Percentiles rank a stretch among this genome's conserved stretches.
Evolutionary conservation across 2,329 filamentous ascomycete genomes (phyloP).

Genomic region (Paecilomyces sp.): DNA sequence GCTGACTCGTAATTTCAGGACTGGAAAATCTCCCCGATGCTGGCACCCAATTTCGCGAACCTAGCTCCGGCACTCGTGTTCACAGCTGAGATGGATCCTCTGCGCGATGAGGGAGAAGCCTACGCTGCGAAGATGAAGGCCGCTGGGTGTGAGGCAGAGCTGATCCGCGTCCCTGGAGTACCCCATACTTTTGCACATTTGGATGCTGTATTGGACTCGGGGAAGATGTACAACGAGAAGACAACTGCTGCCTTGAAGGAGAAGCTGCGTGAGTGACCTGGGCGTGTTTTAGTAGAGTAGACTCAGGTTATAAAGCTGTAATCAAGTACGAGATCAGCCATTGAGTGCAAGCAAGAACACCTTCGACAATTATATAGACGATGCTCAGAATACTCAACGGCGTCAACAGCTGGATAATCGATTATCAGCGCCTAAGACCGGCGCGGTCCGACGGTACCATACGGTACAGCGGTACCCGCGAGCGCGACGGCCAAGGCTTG

Average conservation of each 20-base stretch:
- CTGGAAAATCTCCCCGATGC: slow-evolving; percentile 37
- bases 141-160: slow-evolving; percentile 25
- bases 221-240: slow-evolving; percentile 19
- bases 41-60: slow-evolving; percentile 24
- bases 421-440: not conserved
- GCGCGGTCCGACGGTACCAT: not conserved
- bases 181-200: slow-evolving; percentile 25
- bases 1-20: slow-evolving; percentile 19
- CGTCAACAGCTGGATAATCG: not conserved
- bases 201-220: slow-evolving; percentile 24
- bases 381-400: too few relatives aligned
- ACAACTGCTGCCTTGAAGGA: slow-evolving; percentile 20
- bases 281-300: not conserved
- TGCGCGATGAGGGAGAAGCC: slow-evolving; percentile 35
- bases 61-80: slow-evolving; percentile 33
- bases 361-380: too few relatives aligned
- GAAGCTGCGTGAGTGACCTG: slow-evolving; percentile 8
- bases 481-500: not conserved
- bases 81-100: slow-evolving; percentile 35
- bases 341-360: not conserved
- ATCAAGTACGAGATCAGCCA: not conserved
- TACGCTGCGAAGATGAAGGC: slow-evolving; percentile 31
- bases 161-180: slow-evolving; percentile 23
- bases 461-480: not conserved
- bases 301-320: not conserved